Evolutionary conservation across 1,284 basidiomycete species (phyloP).

Genomic region (Thecaphora frezii): DNA sequence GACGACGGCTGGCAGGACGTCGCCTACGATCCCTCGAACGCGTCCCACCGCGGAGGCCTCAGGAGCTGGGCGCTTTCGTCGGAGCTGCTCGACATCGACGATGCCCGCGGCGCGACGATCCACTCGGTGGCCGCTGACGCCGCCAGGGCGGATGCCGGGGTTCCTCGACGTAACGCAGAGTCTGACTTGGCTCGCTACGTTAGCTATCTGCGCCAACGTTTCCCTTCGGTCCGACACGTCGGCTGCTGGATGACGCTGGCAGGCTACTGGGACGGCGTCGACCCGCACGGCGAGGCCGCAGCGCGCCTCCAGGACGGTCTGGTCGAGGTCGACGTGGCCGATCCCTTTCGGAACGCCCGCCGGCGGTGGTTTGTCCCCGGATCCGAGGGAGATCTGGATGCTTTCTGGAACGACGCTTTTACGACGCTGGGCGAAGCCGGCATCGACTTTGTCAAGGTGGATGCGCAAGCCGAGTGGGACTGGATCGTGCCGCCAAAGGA

Average conservation of each 20-base stretch:
- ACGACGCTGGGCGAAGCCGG: conserved; percentile 37
- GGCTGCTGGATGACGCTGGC: conserved; percentile 36
- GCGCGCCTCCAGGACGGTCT: conserved; percentile 14
- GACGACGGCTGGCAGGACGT: conserved; percentile 37
- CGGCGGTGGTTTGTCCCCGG: conserved; percentile 29
- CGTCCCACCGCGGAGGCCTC: conserved; percentile 17
- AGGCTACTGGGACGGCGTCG: conserved; percentile 33
- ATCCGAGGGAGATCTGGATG: conserved; percentile 21
- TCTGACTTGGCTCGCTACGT: conserved; percentile 16
- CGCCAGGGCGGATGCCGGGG: too few species aligned
- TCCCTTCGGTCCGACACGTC: conserved; percentile 20
- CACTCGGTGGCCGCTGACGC: too few species aligned
- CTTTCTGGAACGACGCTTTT: conserved; percentile 50
- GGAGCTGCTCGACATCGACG: conserved; percentile 12
- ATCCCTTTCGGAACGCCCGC: conserved; percentile 56
- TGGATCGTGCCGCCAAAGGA: conserved; percentile 7
- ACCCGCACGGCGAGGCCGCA: conserved; percentile 21
- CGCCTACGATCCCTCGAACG: neutral
- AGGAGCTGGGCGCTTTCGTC: conserved; percentile 24
- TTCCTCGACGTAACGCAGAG: neutral
- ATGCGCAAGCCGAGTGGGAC: conserved; percentile 51
- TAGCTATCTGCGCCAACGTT: conserved; percentile 10
- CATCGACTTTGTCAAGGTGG: conserved; percentile 56
- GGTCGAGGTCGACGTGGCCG: conserved; percentile 8
- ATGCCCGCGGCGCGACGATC: neutral